These are phyloP conservation scores for Rhizopogon sp. DNA, from an alignment of 768 basidiomycete genomes.

Conservation along the genomic window DNA sequence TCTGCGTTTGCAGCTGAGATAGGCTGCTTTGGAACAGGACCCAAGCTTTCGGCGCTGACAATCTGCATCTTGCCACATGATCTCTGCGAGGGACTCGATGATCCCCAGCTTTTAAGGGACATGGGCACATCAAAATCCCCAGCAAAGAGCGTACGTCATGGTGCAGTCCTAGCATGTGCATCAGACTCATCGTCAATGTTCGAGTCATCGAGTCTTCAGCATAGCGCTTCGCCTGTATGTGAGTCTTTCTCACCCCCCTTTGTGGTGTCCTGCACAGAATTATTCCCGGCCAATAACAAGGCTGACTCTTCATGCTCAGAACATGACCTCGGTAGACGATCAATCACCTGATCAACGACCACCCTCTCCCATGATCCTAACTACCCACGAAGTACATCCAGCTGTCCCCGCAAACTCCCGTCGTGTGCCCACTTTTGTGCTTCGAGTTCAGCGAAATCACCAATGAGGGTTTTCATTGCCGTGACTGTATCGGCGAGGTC, in stretches of 20 bases:
- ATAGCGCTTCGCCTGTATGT: background rate
- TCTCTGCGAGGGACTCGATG: conserved; percentile 10
- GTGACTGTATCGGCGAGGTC: conserved; percentile 37
- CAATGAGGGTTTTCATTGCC: conserved; percentile 62
- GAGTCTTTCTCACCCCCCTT: background rate
- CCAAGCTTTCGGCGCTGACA: background rate
- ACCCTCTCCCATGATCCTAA: conserved; percentile 32
- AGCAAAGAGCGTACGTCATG: conserved; percentile 43
- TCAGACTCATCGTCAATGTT: conserved; percentile 37
- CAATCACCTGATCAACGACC: conserved; percentile 29
- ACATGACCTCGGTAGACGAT: conserved; percentile 5
- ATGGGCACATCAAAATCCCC: conserved; percentile 26
- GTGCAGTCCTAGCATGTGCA: conserved; percentile 53
- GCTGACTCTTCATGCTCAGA: background rate
- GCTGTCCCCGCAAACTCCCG: conserved; percentile 37
- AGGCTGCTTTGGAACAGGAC: background rate
- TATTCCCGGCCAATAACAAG: background rate
- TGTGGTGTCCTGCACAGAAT: background rate
- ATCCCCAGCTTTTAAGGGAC: conserved; percentile 11
- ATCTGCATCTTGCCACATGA: background rate
- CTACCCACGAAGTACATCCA: conserved; percentile 40
- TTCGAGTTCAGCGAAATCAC: conserved; percentile 39
- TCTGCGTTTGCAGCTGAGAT: background rate
- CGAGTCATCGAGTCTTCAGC: conserved; percentile 36
- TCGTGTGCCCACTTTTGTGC: conserved; percentile 54